These are phyloP conservation scores for Linanthus parryae DNA, from an alignment of 148 eudicot species.

Conservation along the genomic window DNA sequence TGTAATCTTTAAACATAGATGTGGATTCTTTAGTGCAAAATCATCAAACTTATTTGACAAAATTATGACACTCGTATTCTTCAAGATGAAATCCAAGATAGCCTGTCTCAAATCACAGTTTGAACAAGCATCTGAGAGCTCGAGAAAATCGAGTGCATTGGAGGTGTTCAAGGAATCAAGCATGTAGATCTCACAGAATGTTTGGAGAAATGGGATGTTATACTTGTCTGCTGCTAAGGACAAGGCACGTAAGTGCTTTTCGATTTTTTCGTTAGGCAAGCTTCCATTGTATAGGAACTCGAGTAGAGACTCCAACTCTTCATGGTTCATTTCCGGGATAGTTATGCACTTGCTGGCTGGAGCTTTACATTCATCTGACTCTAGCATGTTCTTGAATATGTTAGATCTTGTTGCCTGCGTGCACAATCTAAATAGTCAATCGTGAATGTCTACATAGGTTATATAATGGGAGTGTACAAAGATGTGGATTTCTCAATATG, in stretches of 20 bases:
- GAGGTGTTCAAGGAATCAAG: conserved; percentile 39
- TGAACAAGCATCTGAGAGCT: conserved; percentile 68
- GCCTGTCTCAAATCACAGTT: conserved; percentile 51
- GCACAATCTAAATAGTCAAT: too few species aligned
- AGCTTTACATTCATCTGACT: conserved; percentile 79
- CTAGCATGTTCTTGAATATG: conserved; percentile 82
- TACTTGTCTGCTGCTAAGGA: conserved; percentile 82
- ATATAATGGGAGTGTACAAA: too few species aligned
- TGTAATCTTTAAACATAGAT: conserved; percentile 74
- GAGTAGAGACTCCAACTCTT: conserved; percentile 55
- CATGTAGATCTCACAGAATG: conserved; percentile 68
- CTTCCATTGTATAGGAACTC: conserved; percentile 74
- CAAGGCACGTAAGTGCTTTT: conserved; percentile 60
- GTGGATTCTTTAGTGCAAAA: conserved; percentile 87
- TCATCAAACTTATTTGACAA: conserved; percentile 67
- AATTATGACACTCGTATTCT: conserved; percentile 78
- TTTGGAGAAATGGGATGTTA: conserved; percentile 60
- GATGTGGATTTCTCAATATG: too few species aligned
- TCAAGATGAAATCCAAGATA: conserved; percentile 63
- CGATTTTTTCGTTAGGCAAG: conserved; percentile 44
- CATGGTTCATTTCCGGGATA: conserved; percentile 56
- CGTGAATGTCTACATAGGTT: too few species aligned
- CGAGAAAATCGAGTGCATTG: conserved; percentile 67
- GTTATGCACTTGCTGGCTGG: conserved; percentile 56
- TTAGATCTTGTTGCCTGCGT: conserved; percentile 76